Percentiles rank a stretch among this genome's conserved stretches.
Conservation (phyloP, 202 grass and related monocot species). For the Carex arenaria region DNA sequence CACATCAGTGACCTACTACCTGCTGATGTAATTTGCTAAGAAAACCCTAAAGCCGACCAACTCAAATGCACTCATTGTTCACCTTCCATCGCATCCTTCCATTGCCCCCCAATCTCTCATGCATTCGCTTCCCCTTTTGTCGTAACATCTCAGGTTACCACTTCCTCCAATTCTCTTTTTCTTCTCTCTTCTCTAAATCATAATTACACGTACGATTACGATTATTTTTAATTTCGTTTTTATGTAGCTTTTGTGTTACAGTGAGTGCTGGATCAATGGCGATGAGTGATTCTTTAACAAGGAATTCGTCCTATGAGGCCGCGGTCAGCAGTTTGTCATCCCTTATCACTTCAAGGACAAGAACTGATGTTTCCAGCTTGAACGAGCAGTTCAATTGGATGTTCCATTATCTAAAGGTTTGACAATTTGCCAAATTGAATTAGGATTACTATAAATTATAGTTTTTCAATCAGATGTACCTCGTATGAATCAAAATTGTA, state of each 20-base stretch:
- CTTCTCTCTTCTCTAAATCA: background rate
- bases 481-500: background rate
- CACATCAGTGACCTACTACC: background rate
- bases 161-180: background rate
- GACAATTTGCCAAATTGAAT: background rate
- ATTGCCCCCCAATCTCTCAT: background rate
- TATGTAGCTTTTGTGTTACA: conserved; percentile 18
- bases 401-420: conserved; percentile 65
- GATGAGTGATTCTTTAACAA: conserved; percentile 6
- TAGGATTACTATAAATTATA: background rate
- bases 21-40: background rate
- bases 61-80: background rate
- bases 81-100: background rate
- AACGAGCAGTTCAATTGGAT: conserved; percentile 72
- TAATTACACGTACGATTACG: background rate
- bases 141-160: conserved; percentile 19
- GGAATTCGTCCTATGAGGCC: conserved; percentile 49
- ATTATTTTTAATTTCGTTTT: background rate
- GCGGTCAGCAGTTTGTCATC: conserved; percentile 48
- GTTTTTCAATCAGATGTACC: background rate
- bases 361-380: conserved; percentile 51
- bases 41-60: background rate
- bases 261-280: background rate
- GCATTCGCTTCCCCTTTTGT: background rate
- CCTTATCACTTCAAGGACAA: conserved; percentile 68